Conservation (phyloP, 2,329 filamentous ascomycete genomes). For the Dendrostoma leiphaemia region DNA sequence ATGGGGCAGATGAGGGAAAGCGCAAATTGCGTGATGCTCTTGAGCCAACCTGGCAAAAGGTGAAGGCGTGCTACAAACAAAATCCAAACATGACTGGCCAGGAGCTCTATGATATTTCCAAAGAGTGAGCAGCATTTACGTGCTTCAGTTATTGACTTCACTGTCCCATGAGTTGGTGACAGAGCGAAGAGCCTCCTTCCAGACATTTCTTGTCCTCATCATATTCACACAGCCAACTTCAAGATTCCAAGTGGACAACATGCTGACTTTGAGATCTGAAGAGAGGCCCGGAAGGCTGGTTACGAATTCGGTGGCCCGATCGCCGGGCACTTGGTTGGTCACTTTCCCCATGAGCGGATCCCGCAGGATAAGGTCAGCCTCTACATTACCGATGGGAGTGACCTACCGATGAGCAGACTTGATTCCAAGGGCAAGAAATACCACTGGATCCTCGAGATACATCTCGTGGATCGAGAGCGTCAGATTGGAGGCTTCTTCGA, state of each 20-base stretch:
- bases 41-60: constrained; percentile 43
- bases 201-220: too few species aligned
- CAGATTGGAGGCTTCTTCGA: constrained; percentile 43
- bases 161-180: too few species aligned
- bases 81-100: constrained; percentile 46
- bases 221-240: not conserved
- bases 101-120: constrained; percentile 43
- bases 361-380: constrained; percentile 42
- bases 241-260: too few species aligned
- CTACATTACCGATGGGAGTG: constrained; percentile 44
- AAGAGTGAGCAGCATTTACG: too few species aligned
- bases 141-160: too few species aligned
- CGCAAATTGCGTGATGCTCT: constrained; percentile 41
- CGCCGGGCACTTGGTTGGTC: constrained; percentile 48
- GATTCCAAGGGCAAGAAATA: constrained; percentile 40
- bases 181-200: too few species aligned
- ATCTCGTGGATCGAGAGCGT: constrained; percentile 39
- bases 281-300: constrained; percentile 34
- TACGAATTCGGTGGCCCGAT: constrained; percentile 43
- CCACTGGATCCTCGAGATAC: constrained; percentile 51
- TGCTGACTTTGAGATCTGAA: too few species aligned
- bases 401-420: constrained; percentile 35
- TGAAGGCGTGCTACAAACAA: constrained; percentile 37
- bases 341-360: constrained; percentile 50
- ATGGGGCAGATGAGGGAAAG: constrained; percentile 43